A percentile compares a stretch with the other conserved stretches of the same genome.
Conservation (phyloP, 768 basidiomycete species). For the Suillus occidentalis region DNA sequence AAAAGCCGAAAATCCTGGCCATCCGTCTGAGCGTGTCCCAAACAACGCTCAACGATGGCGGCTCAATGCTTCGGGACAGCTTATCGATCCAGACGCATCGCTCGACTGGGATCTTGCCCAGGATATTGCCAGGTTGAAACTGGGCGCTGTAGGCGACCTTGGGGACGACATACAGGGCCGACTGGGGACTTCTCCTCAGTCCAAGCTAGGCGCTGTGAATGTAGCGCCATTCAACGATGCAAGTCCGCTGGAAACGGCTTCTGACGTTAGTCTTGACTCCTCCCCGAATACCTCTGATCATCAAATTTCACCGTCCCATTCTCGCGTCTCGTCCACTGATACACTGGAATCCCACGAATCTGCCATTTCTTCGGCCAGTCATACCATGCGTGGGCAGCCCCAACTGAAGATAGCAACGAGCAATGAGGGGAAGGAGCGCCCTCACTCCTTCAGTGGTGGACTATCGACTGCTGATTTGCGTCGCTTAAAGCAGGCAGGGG, state of each 20-base stretch:
- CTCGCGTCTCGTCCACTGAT: slow-evolving; percentile 82
- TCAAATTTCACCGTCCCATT: slow-evolving; percentile 67
- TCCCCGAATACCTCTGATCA: slow-evolving; percentile 71
- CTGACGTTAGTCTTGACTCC: slow-evolving; percentile 69
- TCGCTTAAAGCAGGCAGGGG: slow-evolving; percentile 70
- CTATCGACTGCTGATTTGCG: slow-evolving; percentile 72
- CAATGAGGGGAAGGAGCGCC: slow-evolving; percentile 69
- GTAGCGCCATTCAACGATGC: slow-evolving; percentile 60
- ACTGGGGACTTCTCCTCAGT: slow-evolving; percentile 68
- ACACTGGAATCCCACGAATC: slow-evolving; percentile 64
- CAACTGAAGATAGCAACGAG: slow-evolving; percentile 53
- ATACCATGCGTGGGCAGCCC: slow-evolving; percentile 54
- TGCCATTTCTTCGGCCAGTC: slow-evolving; percentile 49
- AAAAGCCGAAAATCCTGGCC: slow-evolving; percentile 20
- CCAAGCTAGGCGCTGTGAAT: slow-evolving; percentile 51
- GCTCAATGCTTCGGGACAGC: slow-evolving; percentile 60
- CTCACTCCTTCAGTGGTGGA: slow-evolving; percentile 80
- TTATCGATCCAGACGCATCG: slow-evolving; percentile 53
- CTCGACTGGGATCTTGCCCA: slow-evolving; percentile 73
- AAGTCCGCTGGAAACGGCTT: slow-evolving; percentile 73
- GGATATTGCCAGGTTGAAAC: slow-evolving; percentile 71
- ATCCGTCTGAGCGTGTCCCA: slow-evolving; percentile 38
- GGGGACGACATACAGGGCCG: slow-evolving; percentile 50
- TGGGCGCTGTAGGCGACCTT: slow-evolving; percentile 53
- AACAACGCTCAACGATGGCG: slow-evolving; percentile 57